Conservation (phyloP, 306 rosid genomes). For the Boehmeria nivea region DNA sequence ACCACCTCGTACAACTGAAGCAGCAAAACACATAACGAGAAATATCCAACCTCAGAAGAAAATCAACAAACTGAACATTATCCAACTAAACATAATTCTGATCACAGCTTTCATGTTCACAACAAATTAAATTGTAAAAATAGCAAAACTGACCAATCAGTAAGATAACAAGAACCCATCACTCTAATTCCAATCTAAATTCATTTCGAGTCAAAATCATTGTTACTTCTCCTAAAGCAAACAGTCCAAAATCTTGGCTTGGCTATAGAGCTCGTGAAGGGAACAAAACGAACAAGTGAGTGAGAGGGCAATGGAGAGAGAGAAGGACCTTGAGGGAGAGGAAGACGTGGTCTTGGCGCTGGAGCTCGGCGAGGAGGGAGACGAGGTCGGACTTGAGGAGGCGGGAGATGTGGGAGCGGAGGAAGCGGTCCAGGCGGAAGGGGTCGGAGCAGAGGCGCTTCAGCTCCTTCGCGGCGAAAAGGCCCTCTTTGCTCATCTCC, state of each 20-base stretch:
- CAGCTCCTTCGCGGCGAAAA: conserved; percentile 66
- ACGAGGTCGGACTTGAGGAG: conserved; percentile 84
- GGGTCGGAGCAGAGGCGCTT: conserved; percentile 53
- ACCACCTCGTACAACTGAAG: conserved; percentile 71
- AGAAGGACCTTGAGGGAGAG: conserved; percentile 59
- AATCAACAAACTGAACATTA: too few species aligned
- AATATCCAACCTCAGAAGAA: background rate
- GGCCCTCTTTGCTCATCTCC: conserved; percentile 89
- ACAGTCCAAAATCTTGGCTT: too few species aligned
- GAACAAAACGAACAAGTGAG: too few species aligned
- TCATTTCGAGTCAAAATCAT: too few species aligned
- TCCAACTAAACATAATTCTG: too few species aligned
- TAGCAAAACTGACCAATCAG: too few species aligned
- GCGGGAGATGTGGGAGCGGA: conserved; percentile 66
- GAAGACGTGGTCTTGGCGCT: conserved; percentile 68
- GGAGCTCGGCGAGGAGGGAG: conserved; percentile 67
- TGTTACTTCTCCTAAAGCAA: too few species aligned
- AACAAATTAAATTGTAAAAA: too few species aligned
- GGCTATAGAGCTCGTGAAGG: too few species aligned
- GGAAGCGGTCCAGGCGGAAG: conserved; percentile 53
- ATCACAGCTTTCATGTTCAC: too few species aligned
- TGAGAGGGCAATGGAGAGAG: background rate
- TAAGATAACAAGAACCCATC: too few species aligned
- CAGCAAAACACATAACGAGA: background rate
- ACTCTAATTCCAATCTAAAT: too few species aligned